These are phyloP conservation scores for Quercus alba DNA, from an alignment of 306 rosid genomes.

Conservation along the genomic window DNA sequence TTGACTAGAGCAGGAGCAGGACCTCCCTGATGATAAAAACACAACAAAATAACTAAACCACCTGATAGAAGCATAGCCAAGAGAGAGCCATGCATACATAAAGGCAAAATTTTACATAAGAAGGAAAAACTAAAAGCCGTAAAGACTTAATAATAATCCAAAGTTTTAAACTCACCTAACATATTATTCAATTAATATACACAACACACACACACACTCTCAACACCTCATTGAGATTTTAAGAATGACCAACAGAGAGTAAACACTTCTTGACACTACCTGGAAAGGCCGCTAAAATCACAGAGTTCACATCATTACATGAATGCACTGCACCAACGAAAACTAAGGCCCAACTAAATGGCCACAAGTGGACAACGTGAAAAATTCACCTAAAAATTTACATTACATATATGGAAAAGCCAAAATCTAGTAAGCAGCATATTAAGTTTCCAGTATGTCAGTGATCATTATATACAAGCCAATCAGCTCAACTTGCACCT, in stretches of 20 bases:
- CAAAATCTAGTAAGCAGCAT: too few species aligned
- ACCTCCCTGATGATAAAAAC: constrained; percentile 57
- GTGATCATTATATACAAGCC: too few species aligned
- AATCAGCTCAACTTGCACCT: too few species aligned
- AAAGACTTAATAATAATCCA: background rate
- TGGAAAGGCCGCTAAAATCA: background rate
- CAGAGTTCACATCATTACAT: too few species aligned
- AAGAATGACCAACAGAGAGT: background rate
- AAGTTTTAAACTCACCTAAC: background rate
- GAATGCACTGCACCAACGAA: too few species aligned
- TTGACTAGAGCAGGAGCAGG: constrained; percentile 69
- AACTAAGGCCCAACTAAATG: too few species aligned
- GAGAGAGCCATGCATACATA: background rate
- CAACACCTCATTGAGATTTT: background rate
- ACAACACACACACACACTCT: background rate
- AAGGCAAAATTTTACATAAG: background rate
- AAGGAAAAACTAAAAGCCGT: background rate
- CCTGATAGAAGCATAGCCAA: background rate
- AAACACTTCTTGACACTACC: background rate
- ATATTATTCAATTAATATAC: background rate
- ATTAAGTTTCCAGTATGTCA: too few species aligned
- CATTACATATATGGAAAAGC: too few species aligned
- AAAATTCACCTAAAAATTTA: too few species aligned
- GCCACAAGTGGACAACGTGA: too few species aligned
- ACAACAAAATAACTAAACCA: constrained; percentile 1